phyloP scores from a whole-genome alignment of 129 eudicot genomes.

The Gnaphalium uliginosum region DNA sequence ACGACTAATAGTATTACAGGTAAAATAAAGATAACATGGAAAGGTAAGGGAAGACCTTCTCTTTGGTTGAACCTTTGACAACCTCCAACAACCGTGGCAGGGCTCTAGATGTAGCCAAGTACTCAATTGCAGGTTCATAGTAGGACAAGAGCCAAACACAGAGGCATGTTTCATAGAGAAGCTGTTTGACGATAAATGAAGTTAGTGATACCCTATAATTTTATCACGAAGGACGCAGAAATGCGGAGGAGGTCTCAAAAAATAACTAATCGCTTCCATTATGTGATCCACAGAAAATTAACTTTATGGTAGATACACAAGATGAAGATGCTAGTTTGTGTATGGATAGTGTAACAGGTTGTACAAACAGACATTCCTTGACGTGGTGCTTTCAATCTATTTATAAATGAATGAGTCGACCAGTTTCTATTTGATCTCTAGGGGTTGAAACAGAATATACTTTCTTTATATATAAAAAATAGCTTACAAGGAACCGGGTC shows the following conservation, averaged over 20 bases:
- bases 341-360: not conserved
- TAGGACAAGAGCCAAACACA: slow-evolving; percentile 97
- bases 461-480: too few species aligned
- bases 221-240: not conserved
- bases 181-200: slow-evolving; percentile 47
- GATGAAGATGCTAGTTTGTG: slow-evolving; percentile 18
- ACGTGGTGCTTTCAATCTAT: not conserved
- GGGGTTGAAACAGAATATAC: too few species aligned
- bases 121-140: slow-evolving; percentile 92
- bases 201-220: not conserved
- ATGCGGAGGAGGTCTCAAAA: not conserved
- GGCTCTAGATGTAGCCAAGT: slow-evolving; percentile 89
- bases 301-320: slow-evolving; percentile 13
- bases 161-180: slow-evolving; percentile 91
- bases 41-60: slow-evolving; percentile 49
- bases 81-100: slow-evolving; percentile 80
- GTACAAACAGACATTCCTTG: not conserved
- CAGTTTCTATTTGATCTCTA: not conserved
- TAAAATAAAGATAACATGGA: slow-evolving; percentile 8
- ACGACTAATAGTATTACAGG: not conserved
- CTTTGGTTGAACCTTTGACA: slow-evolving; percentile 87
- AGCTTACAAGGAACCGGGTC: not conserved
- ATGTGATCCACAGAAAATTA: not conserved
- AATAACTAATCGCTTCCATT: slow-evolving; percentile 1
- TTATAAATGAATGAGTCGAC: not conserved